Evolutionary conservation across 352 stramenopile species (phyloP), one percentile per base, ranked within the genome.

Genomic region (Phytopythium mirpurense): DNA sequence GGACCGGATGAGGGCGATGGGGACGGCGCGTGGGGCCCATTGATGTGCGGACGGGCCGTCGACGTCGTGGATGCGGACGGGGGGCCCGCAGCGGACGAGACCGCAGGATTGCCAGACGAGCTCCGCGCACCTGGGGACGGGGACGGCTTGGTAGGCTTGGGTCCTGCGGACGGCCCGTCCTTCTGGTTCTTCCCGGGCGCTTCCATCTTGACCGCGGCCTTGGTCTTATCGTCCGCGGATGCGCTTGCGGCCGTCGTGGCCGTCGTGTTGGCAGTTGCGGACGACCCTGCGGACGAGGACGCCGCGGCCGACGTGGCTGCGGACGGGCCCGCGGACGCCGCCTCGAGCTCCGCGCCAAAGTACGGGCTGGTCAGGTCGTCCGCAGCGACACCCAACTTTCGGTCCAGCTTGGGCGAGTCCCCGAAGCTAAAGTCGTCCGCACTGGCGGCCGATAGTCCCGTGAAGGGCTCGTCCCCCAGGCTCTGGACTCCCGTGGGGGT

Each of bases 401-500:
- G 59, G 16, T 68, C 73, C 11, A 72, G 65, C 54, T 88, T 89
- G 51, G 83, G 83, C 34, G 83, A 93, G 50, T 90, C 83, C 24
- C 73, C 78, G 51, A 93, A 93, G 63, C 69, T 83, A 32, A 93
- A 90, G 53, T 90, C 83, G 40, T 88, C 74, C 46, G 78, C 74
- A 34, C 65, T 63, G 5, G 57, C 64, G 3, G 62, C 67, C 21
- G 68, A 65, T 48, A 82, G 69, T 7, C 68, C 54, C 16, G 69
- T 67, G 48, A 93, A 93, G 6, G 76, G 70, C 50, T 93, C 80
- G 29, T 93, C 83, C 18, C 80, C 82, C 15, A 95, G 72, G 53
- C 82, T 92, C 57, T 87, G 80, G 8, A 95, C 76, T 43, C 84
- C 84, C 27, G 84, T 93, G 29, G 84, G 84, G 2, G 84, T 95